Conservation (phyloP, 2,329 filamentous ascomycete genomes). For the Phialocephala subalpina region DNA sequence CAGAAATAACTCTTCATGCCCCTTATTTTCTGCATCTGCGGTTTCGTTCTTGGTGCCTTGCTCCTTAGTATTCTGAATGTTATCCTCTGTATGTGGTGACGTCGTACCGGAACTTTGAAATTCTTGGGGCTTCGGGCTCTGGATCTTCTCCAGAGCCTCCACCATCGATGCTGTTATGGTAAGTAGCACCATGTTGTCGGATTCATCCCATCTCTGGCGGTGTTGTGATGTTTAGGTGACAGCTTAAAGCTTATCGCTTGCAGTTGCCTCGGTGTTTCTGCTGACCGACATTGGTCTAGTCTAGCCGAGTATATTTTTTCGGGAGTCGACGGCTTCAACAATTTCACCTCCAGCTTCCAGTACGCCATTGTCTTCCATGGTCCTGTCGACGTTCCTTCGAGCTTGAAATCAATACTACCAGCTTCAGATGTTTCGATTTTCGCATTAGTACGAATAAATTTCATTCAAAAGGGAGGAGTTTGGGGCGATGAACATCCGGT, state of each 20-base stretch:
- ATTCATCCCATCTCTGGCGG: conserved; percentile 21
- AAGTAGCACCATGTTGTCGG: conserved; percentile 72
- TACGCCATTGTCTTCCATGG: neutral
- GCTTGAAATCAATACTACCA: neutral
- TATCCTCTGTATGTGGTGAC: neutral
- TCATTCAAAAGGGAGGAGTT: conserved; percentile 21
- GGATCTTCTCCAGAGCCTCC: conserved; percentile 60
- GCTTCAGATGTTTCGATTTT: neutral
- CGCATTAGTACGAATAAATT: conserved; percentile 3
- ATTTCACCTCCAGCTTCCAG: conserved; percentile 7
- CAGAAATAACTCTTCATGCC: neutral
- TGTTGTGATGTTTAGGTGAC: conserved; percentile 20
- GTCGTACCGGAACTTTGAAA: neutral
- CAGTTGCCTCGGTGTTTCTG: conserved; percentile 26
- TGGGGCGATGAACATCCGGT: conserved; percentile 60
- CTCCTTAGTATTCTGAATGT: neutral
- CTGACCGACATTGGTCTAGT: conserved; percentile 34
- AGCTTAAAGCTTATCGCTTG: conserved; percentile 32
- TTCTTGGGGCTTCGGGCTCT: conserved; percentile 21
- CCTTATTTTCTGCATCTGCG: neutral
- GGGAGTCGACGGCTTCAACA: conserved; percentile 33
- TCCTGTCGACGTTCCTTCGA: conserved; percentile 9
- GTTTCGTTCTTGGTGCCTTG: neutral
- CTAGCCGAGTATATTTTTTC: conserved; percentile 35
- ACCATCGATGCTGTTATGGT: conserved; percentile 77